Evolutionary conservation across 176 grass and related monocot genomes (phyloP).

Genomic region (Luzula sylvatica): DNA sequence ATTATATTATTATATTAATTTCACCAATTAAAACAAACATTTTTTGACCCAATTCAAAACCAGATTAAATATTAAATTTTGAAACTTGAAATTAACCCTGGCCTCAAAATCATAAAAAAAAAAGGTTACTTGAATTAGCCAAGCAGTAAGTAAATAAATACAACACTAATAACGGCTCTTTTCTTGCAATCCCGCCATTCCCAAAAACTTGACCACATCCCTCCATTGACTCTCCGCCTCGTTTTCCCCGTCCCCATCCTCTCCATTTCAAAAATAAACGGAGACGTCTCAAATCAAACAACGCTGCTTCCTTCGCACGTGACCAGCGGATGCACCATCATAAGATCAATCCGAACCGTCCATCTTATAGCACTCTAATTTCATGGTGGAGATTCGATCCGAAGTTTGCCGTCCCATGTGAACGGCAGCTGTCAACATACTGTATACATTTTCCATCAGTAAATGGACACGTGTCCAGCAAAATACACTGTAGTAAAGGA

Average conservation of each 20-base stretch:
- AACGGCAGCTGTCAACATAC: slow-evolving; percentile 1
- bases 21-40: no score
- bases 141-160: no score
- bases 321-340: background rate
- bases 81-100: no score
- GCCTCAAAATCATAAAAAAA: no score
- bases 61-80: no score
- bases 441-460: background rate
- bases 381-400: background rate
- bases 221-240: slow-evolving; percentile 11
- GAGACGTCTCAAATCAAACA: background rate
- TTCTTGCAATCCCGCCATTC: background rate
- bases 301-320: background rate
- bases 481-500: background rate
- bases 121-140: no score
- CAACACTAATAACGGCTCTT: slow-evolving; percentile 11
- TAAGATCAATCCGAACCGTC: slow-evolving; percentile 6
- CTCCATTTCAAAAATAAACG: background rate
- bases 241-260: background rate
- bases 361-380: background rate
- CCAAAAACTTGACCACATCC: slow-evolving; percentile 11
- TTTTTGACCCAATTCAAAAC: no score
- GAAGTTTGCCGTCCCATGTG: slow-evolving; percentile 1
- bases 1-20: no score
- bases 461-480: background rate